Base-by-base conservation (phyloP, 495 filamentous ascomycete species). In the Choiromyces venosus region DNA sequence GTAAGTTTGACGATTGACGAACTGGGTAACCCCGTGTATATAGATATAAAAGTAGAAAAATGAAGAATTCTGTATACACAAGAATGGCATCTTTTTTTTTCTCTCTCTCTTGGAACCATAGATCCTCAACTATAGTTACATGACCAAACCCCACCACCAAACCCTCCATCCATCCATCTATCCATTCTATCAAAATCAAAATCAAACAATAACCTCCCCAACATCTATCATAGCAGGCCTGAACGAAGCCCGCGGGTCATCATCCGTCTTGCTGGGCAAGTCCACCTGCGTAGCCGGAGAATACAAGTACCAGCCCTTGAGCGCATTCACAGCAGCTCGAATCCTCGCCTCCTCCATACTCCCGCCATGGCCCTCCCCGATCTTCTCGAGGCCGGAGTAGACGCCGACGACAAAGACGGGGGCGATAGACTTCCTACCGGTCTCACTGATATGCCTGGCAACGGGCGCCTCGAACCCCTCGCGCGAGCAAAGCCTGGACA, bases 241-340 rank as follows among this genome's bases (percentile, higher is more conserved):
- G 90, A 93, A 98, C 18, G 85, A 6, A 19, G 84, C 70, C 82
- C 83, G 72, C 4, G 71, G 66, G 56, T 71, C 83, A 56, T 86
- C 88, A 76, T 96, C 90, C 83, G 89, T 91, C 65, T 93, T 89
- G 82, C 92, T 96, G 37, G 95, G 95, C 66, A 97, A 38, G 75
- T 81, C 80, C 82, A 66, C 84, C 84, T 19, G 14, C 37, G n/a
- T 83, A 65, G 88, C 72, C 16, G 95, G 95, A 82, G 88, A 92
- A 83, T 99, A 99, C 71, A 98, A 85, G 83, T 98, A 99, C 96
- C 96, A 99, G 25, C 88, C 86, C 85, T 96, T 96, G 77, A 99
- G 84, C 25, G 94, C 89, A 68, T 90, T 88, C 66, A 94, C 91
- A 56, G 93, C 87, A 19, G 95, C 95, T 79, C 91, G 86, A 65